Conservation (phyloP, 768 basidiomycete genomes). For the Rhodotorula babjevae region DNA sequence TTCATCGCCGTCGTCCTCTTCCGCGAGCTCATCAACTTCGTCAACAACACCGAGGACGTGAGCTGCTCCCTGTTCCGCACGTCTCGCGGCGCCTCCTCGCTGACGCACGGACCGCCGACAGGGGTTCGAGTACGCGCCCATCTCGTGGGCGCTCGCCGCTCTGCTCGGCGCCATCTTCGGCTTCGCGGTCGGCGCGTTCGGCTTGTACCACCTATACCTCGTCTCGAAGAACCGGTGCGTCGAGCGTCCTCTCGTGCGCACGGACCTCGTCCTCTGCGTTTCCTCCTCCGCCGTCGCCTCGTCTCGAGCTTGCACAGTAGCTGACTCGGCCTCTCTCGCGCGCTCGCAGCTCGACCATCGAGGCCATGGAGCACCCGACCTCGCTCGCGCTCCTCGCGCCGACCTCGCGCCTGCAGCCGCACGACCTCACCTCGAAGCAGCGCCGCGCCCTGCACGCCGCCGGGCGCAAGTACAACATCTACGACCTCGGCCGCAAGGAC, state of each 20-base stretch:
- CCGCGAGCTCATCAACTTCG: slow-evolving; percentile 21
- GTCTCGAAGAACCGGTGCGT: slow-evolving; percentile 29
- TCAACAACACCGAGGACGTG: slow-evolving; percentile 2
- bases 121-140: slow-evolving; percentile 33
- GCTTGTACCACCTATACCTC: slow-evolving; percentile 32
- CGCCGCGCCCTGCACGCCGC: slow-evolving; percentile 5
- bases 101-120: background rate
- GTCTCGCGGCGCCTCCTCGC: too few species aligned
- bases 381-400: background rate
- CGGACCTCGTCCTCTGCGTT: too few species aligned
- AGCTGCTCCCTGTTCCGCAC: background rate
- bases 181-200: slow-evolving; percentile 13
- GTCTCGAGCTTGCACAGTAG: too few species aligned
- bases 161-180: slow-evolving; percentile 34
- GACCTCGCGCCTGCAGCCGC: background rate
- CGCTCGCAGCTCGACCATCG: slow-evolving; percentile 15
- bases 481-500: slow-evolving; percentile 21
- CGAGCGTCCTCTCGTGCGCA: too few species aligned
- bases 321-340: background rate
- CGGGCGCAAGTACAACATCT: slow-evolving; percentile 12
- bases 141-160: slow-evolving; percentile 32
- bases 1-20: slow-evolving; percentile 7
- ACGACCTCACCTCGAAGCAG: slow-evolving; percentile 20
- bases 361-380: slow-evolving; percentile 29
- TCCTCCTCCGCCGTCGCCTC: too few species aligned